These are phyloP conservation scores for Aegilops speltoides DNA, from an alignment of 176 grass and related monocot species.

Conservation along the genomic window DNA sequence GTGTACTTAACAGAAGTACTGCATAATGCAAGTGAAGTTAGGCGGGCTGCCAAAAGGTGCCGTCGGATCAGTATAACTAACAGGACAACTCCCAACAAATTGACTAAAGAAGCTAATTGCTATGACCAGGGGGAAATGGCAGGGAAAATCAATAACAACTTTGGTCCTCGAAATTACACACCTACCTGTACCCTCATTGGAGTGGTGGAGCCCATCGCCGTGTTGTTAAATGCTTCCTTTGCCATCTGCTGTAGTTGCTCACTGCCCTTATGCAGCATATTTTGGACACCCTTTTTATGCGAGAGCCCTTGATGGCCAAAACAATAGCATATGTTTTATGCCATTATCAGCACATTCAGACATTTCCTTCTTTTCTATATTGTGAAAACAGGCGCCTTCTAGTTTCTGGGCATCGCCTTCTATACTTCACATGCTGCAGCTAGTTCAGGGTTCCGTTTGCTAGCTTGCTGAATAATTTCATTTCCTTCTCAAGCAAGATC, in stretches of 20 bases:
- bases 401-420: background rate
- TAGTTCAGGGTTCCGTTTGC: background rate
- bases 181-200: background rate
- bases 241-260: background rate
- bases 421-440: background rate
- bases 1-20: background rate
- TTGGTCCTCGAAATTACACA: background rate
- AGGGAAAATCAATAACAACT: background rate
- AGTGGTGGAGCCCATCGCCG: background rate
- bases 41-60: no score
- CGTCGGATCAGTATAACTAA: background rate
- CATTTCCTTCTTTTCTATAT: background rate
- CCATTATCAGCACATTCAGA: background rate
- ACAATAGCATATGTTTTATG: background rate
- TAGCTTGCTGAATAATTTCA: background rate
- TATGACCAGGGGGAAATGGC: background rate
- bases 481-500: background rate
- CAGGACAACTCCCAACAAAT: background rate
- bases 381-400: background rate
- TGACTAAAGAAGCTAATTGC: background rate
- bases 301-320: background rate
- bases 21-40: background rate
- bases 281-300: background rate
- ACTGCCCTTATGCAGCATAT: background rate
- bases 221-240: background rate